Conservation (phyloP, 306 rosid genomes). For the apple (Malus domestica) region ASM211411v1 NC_041795.1:21405001-21405500, state of each 20-base stretch:
- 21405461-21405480: constrained; percentile 84
- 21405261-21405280: constrained; percentile 25
- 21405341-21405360: constrained; percentile 27
- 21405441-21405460: constrained; percentile 36
- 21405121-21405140: constrained; percentile 42
- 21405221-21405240: constrained; percentile 34
- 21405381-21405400: constrained; percentile 17
- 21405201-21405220: constrained; percentile 42
- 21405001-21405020: constrained; percentile 40
- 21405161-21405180: not conserved
- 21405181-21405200: constrained; percentile 20
- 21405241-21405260: constrained; percentile 46
- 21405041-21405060: constrained; percentile 45
- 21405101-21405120: constrained; percentile 28
- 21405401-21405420: constrained; percentile 57
- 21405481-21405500: constrained; percentile 49
- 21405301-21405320: constrained; percentile 35
- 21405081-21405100: constrained; percentile 31
- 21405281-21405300: constrained; percentile 34
- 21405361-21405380: constrained; percentile 39
- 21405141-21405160: constrained; percentile 46
- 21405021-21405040: constrained; percentile 31
- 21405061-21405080: constrained; percentile 57
- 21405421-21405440: constrained; percentile 35
- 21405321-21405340: constrained; percentile 40